Percentiles rank a stretch among this genome's conserved stretches.
phyloP scores from a whole-genome alignment of 176 grass and related monocot genomes.

The Cymbopogon citratus region DNA sequence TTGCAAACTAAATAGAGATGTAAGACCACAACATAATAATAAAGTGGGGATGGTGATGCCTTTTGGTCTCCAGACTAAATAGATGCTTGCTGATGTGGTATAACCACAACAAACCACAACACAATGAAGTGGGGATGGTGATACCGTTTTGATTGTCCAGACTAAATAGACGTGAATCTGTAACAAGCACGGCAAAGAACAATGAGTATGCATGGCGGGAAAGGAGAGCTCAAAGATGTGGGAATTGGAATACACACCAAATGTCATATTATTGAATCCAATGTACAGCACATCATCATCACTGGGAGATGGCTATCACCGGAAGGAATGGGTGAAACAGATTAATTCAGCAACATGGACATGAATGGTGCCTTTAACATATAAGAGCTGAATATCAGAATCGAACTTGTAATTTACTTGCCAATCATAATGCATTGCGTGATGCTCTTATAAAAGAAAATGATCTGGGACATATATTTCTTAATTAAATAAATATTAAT shows the following conservation, averaged over 20 bases:
- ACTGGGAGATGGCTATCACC: conserved; percentile 23
- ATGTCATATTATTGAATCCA: conserved; percentile 26
- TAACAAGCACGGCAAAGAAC: not conserved
- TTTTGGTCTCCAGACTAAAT: no score
- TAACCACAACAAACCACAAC: not conserved
- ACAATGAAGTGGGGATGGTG: not conserved
- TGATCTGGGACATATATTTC: no score
- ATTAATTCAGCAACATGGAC: not conserved
- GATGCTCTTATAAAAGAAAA: no score
- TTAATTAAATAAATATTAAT: no score
- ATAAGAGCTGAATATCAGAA: not conserved
- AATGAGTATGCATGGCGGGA: not conserved
- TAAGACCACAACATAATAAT: not conserved
- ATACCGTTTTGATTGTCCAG: not conserved
- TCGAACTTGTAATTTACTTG: not conserved
- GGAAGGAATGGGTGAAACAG: conserved; percentile 4
- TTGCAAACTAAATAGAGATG: not conserved
- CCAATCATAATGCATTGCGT: no score
- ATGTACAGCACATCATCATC: conserved; percentile 36
- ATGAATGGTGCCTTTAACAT: not conserved
- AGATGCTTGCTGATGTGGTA: not conserved
- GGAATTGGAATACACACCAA: conserved; percentile 7
- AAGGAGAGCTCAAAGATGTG: not conserved
- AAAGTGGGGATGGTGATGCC: no score
- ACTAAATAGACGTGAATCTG: not conserved